Percentiles rank a stretch among this genome's conserved stretches.
phyloP scores from a whole-genome alignment of 495 filamentous ascomycete species.

The Neurospora sp. region DNA sequence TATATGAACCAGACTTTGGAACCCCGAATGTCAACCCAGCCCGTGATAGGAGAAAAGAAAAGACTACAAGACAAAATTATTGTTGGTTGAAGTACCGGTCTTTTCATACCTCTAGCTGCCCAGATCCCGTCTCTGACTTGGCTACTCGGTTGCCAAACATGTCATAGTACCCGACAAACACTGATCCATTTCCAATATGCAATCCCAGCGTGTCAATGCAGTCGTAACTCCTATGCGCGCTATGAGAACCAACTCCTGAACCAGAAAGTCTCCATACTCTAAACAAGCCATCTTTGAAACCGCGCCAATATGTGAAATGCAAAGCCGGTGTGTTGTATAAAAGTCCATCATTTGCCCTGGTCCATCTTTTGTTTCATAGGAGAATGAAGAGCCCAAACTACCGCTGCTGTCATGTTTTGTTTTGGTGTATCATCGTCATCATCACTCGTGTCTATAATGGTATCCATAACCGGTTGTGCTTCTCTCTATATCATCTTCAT shows the following conservation, averaged over 20 bases:
- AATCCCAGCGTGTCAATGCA: neutral
- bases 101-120: neutral
- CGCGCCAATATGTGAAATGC: neutral
- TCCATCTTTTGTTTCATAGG: neutral
- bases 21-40: neutral
- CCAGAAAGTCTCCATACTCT: neutral
- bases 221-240: neutral
- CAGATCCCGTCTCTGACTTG: neutral
- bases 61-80: neutral
- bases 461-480: neutral
- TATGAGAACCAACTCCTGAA: neutral
- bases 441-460: neutral
- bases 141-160: neutral
- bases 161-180: neutral
- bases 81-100: neutral
- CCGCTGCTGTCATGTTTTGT: neutral
- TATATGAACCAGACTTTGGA: neutral
- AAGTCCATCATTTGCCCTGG: neutral
- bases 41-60: neutral
- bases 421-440: neutral
- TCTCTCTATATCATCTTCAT: neutral
- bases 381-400: neutral
- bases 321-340: neutral
- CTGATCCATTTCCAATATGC: neutral
- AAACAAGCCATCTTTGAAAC: neutral